A percentile compares a stretch with the other conserved stretches of the same genome.
Conservation (phyloP, 768 basidiomycete genomes). For the Filobasidium wieringae region DNA sequence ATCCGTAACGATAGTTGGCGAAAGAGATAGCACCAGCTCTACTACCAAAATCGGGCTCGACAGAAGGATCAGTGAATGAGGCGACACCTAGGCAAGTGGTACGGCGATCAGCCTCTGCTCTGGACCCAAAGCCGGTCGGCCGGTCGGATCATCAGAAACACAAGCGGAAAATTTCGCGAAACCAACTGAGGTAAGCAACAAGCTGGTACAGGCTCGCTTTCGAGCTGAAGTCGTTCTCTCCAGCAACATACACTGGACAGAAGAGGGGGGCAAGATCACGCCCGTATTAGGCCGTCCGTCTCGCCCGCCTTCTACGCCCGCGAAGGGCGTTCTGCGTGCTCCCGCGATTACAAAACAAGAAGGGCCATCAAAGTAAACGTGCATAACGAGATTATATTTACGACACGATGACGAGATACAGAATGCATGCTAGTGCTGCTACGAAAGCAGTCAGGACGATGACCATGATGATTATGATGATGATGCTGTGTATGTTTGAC, state of each 20-base stretch:
- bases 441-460: too few relatives aligned
- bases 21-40: conserved; percentile 34
- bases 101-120: neutral
- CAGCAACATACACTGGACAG: conserved; percentile 7
- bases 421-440: too few relatives aligned
- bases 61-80: conserved; percentile 5
- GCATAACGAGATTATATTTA: too few relatives aligned
- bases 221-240: neutral
- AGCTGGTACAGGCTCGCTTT: neutral
- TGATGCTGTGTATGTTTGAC: too few relatives aligned
- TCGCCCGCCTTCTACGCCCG: too few relatives aligned
- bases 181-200: conserved; percentile 25
- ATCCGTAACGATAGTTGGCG: conserved; percentile 18
- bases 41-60: conserved; percentile 14
- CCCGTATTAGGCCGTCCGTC: too few relatives aligned
- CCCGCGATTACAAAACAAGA: too few relatives aligned
- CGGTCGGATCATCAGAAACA: conserved; percentile 23
- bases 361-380: too few relatives aligned
- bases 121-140: neutral
- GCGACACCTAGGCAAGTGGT: neutral
- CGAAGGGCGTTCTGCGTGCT: too few relatives aligned
- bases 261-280: neutral
- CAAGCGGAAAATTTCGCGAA: conserved; percentile 29
- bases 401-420: too few relatives aligned
- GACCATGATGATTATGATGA: too few relatives aligned